A percentile compares a stretch with the other conserved stretches of the same genome.
Conservation (phyloP, 345 rosid genomes). For the Carallia pectinifolia region DNA sequence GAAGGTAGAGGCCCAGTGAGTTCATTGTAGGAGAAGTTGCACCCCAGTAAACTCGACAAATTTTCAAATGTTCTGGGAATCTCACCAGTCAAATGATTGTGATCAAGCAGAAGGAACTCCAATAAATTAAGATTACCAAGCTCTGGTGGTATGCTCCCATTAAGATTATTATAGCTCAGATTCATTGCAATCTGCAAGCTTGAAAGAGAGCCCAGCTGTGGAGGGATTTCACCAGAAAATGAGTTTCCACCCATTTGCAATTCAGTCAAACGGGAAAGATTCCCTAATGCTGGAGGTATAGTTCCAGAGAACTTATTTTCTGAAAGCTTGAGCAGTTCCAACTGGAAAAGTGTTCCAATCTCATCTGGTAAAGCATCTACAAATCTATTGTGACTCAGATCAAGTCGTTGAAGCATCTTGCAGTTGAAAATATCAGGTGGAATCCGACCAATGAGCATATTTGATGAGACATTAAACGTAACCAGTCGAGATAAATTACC, state of each 20-base stretch:
- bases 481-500: conserved; percentile 63
- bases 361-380: conserved; percentile 51
- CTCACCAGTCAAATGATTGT: conserved; percentile 70
- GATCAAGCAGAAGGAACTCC: conserved; percentile 67
- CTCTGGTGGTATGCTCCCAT: conserved; percentile 61
- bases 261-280: conserved; percentile 64
- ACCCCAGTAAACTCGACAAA: conserved; percentile 68
- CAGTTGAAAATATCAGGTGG: conserved; percentile 62
- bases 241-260: conserved; percentile 82
- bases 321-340: conserved; percentile 73
- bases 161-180: conserved; percentile 66
- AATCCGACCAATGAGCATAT: conserved; percentile 60
- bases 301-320: conserved; percentile 57
- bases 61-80: conserved; percentile 63
- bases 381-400: conserved; percentile 72
- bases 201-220: conserved; percentile 54
- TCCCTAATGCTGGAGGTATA: conserved; percentile 63
- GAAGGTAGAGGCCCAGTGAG: conserved; percentile 65
- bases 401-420: conserved; percentile 73
- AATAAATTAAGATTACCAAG: conserved; percentile 71
- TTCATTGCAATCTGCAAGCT: conserved; percentile 82
- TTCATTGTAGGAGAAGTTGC: conserved; percentile 77
- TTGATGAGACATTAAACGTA: conserved; percentile 72
- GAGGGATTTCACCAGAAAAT: conserved; percentile 61
- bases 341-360: conserved; percentile 65